Conservation (phyloP, 208 protist species). For the Leishmania amazonensis region DNA sequence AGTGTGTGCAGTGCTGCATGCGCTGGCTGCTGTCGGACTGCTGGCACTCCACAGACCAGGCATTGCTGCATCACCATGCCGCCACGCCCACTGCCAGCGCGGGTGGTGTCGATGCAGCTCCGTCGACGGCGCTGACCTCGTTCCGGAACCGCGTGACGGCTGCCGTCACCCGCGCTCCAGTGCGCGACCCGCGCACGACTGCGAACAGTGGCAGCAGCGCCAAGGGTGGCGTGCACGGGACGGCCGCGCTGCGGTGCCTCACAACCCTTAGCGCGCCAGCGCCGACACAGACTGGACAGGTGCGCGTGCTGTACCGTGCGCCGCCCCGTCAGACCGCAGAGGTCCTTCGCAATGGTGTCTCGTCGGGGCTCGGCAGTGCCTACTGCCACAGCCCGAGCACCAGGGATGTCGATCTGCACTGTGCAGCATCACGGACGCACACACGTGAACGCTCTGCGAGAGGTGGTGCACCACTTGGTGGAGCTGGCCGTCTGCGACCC, state of each 20-base stretch:
- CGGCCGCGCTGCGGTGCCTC: slow-evolving; percentile 7
- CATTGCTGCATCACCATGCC: slow-evolving; percentile 2
- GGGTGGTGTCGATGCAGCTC: not conserved
- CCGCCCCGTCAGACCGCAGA: not conserved
- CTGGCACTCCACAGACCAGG: slow-evolving; percentile 24
- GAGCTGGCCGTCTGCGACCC: slow-evolving; percentile 73
- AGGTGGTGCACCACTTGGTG: slow-evolving; percentile 67
- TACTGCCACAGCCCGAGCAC: not conserved
- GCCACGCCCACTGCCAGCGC: not conserved
- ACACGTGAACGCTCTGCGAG: slow-evolving; percentile 67
- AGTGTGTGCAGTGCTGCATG: slow-evolving; percentile 65
- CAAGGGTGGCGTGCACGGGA: too few species aligned
- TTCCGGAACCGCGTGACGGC: slow-evolving; percentile 4
- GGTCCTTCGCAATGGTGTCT: not conserved
- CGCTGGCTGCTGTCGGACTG: slow-evolving; percentile 44
- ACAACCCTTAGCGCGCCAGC: not conserved
- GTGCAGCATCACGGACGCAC: slow-evolving; percentile 55
- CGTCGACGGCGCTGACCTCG: not conserved
- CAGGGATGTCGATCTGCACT: slow-evolving; percentile 15
- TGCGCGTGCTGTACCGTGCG: not conserved
- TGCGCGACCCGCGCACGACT: slow-evolving; percentile 23
- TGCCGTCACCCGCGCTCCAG: slow-evolving; percentile 25
- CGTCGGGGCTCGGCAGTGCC: not conserved
- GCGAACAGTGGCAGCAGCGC: not conserved
- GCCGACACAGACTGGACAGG: not conserved